phyloP scores from a whole-genome alignment of 2,329 filamentous ascomycete genomes.

The Stromatinia cepivora region DNA sequence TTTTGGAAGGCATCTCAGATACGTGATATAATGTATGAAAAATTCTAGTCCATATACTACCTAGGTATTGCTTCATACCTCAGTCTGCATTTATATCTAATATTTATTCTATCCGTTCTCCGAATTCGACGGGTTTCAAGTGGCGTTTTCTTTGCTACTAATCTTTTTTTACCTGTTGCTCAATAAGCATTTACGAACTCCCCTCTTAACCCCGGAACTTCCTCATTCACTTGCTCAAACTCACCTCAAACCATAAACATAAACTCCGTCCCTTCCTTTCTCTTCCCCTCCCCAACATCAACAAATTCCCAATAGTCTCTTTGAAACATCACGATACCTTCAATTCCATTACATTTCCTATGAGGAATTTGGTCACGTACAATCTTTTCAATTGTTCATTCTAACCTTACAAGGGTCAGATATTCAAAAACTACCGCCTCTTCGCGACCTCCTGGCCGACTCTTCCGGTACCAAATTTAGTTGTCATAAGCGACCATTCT shows the following conservation, averaged over 20 bases:
- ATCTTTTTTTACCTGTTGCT: conserved; percentile 1
- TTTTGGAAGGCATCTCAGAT: not conserved
- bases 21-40: not conserved
- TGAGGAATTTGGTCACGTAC: not conserved
- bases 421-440: conserved; percentile 6
- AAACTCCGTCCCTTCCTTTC: conserved; percentile 3
- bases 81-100: not conserved
- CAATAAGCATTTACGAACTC: conserved; percentile 22
- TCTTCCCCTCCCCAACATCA: conserved; percentile 12
- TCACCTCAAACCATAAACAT: not conserved
- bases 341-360: no score
- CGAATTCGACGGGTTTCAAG: conserved; percentile 19
- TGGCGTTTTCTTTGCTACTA: conserved; percentile 21
- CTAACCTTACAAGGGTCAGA: conserved; percentile 17
- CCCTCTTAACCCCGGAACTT: conserved; percentile 6
- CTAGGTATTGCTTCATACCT: not conserved
- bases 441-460: conserved; percentile 23
- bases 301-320: not conserved
- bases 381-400: conserved; percentile 7
- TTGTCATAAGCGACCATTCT: conserved; percentile 24
- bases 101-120: not conserved
- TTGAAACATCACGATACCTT: not conserved
- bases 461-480: conserved; percentile 24
- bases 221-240: conserved; percentile 7
- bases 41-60: not conserved